Conservation (phyloP, 2,329 filamentous ascomycete genomes). For the Sporothrix pallida region DNA sequence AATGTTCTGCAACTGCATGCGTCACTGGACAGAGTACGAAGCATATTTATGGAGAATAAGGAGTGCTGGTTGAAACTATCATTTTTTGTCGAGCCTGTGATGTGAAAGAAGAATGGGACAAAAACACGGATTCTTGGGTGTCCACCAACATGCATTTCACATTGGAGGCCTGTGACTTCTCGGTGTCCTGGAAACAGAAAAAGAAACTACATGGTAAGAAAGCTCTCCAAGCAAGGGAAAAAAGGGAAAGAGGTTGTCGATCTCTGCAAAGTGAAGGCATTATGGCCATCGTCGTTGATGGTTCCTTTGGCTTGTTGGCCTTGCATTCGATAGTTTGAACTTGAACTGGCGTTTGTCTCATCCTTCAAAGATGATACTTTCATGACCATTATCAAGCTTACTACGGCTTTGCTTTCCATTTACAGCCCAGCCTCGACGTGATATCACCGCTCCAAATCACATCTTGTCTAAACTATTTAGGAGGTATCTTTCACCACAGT, state of each 20-base stretch:
- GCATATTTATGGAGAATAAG: neutral
- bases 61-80: neutral
- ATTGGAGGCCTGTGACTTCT: constrained; percentile 16
- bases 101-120: neutral
- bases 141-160: neutral
- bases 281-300: neutral
- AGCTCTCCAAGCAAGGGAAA: no score
- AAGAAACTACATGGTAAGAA: neutral
- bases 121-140: no score
- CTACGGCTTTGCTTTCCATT: constrained; percentile 4
- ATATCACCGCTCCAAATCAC: neutral
- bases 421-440: neutral
- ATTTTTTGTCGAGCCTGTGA: neutral
- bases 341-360: neutral
- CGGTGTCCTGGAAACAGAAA: neutral
- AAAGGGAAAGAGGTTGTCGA: neutral
- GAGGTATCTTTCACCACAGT: neutral
- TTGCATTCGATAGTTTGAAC: neutral
- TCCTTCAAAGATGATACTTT: neutral
- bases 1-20: neutral
- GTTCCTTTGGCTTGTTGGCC: constrained; percentile 7
- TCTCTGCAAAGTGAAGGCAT: neutral
- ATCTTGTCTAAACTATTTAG: neutral
- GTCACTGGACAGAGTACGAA: constrained; percentile 10
- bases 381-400: neutral